Evolutionary conservation across 257 asterid genomes (phyloP).

Genomic region (Capsicum rhomboideum): DNA sequence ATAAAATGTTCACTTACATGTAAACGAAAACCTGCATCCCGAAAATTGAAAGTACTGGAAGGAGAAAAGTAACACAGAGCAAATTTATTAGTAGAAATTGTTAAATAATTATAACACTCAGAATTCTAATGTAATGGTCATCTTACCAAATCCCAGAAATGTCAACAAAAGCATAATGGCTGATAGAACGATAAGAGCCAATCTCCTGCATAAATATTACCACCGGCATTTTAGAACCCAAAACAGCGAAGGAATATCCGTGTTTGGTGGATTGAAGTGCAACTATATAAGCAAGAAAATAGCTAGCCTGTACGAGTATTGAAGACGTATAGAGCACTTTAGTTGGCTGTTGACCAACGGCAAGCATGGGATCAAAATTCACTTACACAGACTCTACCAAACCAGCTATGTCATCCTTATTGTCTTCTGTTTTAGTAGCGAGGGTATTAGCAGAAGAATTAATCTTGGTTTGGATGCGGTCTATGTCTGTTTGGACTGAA

Average conservation of each 20-base stretch:
- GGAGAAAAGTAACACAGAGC: neutral
- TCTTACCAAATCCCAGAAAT: conserved; percentile 82
- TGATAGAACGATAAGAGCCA: conserved; percentile 78
- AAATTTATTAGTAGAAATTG: neutral
- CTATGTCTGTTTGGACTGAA: conserved; percentile 69
- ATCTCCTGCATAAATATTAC: conserved; percentile 54
- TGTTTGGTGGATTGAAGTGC: neutral
- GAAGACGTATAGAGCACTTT: too few species aligned
- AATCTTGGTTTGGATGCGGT: conserved; percentile 52
- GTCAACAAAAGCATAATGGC: conserved; percentile 81
- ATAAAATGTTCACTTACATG: conserved; percentile 49
- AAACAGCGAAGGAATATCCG: neutral
- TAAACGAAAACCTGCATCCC: conserved; percentile 76
- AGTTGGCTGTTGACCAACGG: too few species aligned
- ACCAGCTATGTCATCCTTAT: conserved; percentile 47
- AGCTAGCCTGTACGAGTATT: too few species aligned
- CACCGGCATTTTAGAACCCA: neutral
- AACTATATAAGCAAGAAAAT: neutral
- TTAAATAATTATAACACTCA: neutral
- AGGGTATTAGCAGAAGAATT: conserved; percentile 71
- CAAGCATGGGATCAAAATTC: neutral
- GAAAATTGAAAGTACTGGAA: conserved; percentile 76
- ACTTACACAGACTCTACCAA: conserved; percentile 60
- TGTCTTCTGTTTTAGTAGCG: conserved; percentile 44
- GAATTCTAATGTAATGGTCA: neutral